Evolutionary conservation across 495 filamentous ascomycete species (phyloP).

Genomic region (Hypoxylon cercidicola): DNA sequence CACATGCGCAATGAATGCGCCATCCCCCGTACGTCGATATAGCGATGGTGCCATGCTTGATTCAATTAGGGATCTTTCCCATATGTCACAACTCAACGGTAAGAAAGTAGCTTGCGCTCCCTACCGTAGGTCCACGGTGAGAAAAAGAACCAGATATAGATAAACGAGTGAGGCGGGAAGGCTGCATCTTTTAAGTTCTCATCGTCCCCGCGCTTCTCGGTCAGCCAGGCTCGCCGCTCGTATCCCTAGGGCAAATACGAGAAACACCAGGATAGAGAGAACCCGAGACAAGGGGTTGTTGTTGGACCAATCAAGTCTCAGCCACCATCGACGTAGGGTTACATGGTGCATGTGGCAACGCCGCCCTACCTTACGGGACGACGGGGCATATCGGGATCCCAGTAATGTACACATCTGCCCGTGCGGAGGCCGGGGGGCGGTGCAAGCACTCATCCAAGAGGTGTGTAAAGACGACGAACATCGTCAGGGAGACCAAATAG

Average conservation of each 20-base stretch:
- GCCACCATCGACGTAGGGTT: slow-evolving; percentile 21
- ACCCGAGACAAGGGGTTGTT: slow-evolving; percentile 30
- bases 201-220: slow-evolving; percentile 1
- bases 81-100: not conserved
- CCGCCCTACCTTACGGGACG: slow-evolving; percentile 29
- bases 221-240: slow-evolving; percentile 1
- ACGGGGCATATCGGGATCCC: slow-evolving; percentile 32
- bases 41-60: slow-evolving; percentile 31
- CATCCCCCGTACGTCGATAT: slow-evolving; percentile 14
- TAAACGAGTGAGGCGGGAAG: slow-evolving; percentile 13
- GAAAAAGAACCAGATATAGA: slow-evolving; percentile 1
- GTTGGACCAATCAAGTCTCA: slow-evolving; percentile 36
- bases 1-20: slow-evolving; percentile 15
- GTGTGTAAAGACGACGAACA: not conserved
- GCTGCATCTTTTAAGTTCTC: slow-evolving; percentile 24
- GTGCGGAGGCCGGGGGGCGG: not conserved
- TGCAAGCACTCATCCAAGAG: slow-evolving; percentile 6
- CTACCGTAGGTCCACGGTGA: slow-evolving; percentile 4
- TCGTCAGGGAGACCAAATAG: not conserved
- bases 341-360: slow-evolving; percentile 24
- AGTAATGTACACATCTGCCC: slow-evolving; percentile 5
- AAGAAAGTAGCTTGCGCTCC: slow-evolving; percentile 9
- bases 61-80: slow-evolving; percentile 4
- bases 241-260: slow-evolving; percentile 28
- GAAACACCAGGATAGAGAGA: slow-evolving; percentile 16